Evolutionary conservation across 805 yeast genomes (phyloP), one percentile per base, ranked within the genome.

Genomic region (Ogataea ramenticola): DNA sequence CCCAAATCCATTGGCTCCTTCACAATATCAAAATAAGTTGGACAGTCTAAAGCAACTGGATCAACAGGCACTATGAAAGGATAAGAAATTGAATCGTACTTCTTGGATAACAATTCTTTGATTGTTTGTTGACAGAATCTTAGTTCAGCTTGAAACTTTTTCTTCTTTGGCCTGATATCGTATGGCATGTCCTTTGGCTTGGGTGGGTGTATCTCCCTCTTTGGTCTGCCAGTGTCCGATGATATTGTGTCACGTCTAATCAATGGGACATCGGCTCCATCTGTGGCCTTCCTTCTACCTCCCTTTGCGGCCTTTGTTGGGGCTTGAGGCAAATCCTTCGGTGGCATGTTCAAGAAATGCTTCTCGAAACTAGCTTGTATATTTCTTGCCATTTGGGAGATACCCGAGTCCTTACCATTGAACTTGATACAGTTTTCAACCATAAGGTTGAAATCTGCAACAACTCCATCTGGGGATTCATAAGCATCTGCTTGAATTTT

Each of bases 161-260:
- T 90, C 66, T 86, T 86, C 51, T 95, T 78, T 39, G 99, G 99
- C 58, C 90, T 74, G 43, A 80, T 80, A 57, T 89, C 96, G 57
- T 87, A 88, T 3, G 96, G 95, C 62, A 90, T 78, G 60, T 93
- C 97, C 58, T 87, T 87, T 29, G 96, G 86, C 58, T 86, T 83
- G 43, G 99, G 99, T 3, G 99, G 99, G 61, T 90, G 97, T 40
- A 93, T 88, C 53, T 88, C 93, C 53, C 99, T 79, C 65, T 91
- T 91, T 33, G 98, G 98, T 52, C 99, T 75, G 27, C 90, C 93
- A 42, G 81, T 86, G 34, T 53, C 61, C 29, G 50, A 41, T 20
- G 82, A 79, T 29, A 84, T 79, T 21, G 84, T 79, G 48, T 88
- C 95, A 46, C 91, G 74, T 60, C 95, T 75, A 41, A 83, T 75